These are phyloP conservation scores for Scalesia atractyloides DNA, from an alignment of 129 eudicot species.

Conservation along the genomic window DNA sequence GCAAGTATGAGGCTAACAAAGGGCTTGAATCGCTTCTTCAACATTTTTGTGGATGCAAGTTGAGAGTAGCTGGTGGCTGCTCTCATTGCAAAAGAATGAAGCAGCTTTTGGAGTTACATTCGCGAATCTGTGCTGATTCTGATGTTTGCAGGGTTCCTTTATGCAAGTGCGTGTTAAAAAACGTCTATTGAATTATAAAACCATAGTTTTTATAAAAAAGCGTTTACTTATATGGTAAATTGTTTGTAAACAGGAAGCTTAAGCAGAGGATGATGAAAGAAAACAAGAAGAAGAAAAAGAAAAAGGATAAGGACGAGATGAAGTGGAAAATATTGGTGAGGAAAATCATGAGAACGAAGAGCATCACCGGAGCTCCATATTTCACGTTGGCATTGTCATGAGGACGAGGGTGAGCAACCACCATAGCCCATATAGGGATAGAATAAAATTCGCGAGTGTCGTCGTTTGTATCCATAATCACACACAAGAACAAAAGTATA, in stretches of 20 bases:
- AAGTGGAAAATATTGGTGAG: constrained; percentile 85
- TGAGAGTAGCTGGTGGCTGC: constrained; percentile 76
- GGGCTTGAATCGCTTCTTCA: constrained; percentile 79
- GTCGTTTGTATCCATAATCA: constrained; percentile 12
- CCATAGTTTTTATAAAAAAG: neutral
- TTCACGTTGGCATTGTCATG: constrained; percentile 53
- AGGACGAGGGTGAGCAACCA: constrained; percentile 26
- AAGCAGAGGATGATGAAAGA: constrained; percentile 45
- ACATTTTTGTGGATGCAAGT: constrained; percentile 70
- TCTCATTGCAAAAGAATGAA: constrained; percentile 77
- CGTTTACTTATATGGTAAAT: neutral
- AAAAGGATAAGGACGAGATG: constrained; percentile 71
- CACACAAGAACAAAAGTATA: constrained; percentile 5
- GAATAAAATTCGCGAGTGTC: constrained; percentile 12
- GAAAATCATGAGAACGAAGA: constrained; percentile 84
- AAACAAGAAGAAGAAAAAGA: constrained; percentile 48
- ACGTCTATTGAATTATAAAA: neutral
- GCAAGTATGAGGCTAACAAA: constrained; percentile 72
- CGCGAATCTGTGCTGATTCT: constrained; percentile 77
- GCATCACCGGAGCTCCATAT: constrained; percentile 87
- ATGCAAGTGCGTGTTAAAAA: constrained; percentile 60
- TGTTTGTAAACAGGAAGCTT: constrained; percentile 47
- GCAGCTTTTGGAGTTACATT: constrained; percentile 93
- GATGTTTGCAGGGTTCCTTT: constrained; percentile 85
- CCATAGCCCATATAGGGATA: constrained; percentile 1